These are phyloP conservation scores for Cochliopodium minus DNA, from an alignment of 208 protist species.

Conservation along the genomic window DNA sequence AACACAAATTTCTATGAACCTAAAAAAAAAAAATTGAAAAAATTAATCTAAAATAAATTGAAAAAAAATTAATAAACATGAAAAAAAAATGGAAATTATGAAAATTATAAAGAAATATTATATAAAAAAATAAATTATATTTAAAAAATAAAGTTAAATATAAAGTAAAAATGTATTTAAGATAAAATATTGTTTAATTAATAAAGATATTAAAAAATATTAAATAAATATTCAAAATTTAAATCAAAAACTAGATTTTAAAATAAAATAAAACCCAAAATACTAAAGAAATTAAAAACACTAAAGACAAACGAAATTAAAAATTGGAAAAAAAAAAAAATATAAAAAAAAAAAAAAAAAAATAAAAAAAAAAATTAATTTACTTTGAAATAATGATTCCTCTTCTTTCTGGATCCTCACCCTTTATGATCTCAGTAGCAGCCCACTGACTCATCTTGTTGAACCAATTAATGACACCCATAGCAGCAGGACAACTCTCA, in stretches of 20 bases:
- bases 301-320: conserved; percentile 1
- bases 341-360: conserved; percentile 5
- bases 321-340: conserved; percentile 2
- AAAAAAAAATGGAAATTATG: conserved; percentile 5
- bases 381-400: no score
- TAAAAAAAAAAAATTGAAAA: conserved; percentile 5
- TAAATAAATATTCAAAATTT: background rate
- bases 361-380: conserved; percentile 3
- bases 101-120: conserved; percentile 3
- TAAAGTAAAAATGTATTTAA: background rate
- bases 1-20: no score
- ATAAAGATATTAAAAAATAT: conserved; percentile 3
- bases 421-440: no score
- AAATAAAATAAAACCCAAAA: background rate
- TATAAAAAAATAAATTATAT: conserved; percentile 1
- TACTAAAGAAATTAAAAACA: background rate
- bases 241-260: background rate
- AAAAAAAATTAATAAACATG: background rate
- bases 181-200: no score
- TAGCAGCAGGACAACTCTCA: no score
- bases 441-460: no score
- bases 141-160: conserved; percentile 5
- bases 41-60: background rate
- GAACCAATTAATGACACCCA: no score
- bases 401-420: no score